phyloP scores from a whole-genome alignment of 345 rosid species.

The Euclidium syriacum region DNA sequence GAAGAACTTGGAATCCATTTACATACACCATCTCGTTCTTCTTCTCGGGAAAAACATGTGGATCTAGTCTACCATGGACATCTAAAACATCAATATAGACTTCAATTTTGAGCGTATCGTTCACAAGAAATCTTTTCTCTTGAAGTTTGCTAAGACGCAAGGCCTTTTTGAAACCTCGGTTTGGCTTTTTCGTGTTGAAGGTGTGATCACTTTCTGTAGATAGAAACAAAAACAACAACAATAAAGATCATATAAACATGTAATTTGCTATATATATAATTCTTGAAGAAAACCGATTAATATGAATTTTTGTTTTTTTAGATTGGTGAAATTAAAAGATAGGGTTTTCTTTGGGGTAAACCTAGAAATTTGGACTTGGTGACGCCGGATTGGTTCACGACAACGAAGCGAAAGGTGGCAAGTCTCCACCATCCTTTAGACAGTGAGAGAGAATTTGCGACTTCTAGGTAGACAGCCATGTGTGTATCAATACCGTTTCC shows the following conservation, averaged over 20 bases:
- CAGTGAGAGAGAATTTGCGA: neutral
- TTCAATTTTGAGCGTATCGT: neutral
- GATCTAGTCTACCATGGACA: neutral
- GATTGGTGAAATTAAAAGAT: neutral
- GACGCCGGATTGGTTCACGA: neutral
- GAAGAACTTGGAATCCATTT: conserved; percentile 5
- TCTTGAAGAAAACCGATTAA: neutral
- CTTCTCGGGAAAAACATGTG: neutral
- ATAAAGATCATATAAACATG: no score
- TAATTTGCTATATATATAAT: no score
- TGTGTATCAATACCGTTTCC: neutral
- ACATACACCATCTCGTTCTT: neutral
- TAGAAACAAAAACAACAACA: no score
- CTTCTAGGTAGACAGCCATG: neutral
- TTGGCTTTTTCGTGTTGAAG: no score
- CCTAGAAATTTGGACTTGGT: neutral
- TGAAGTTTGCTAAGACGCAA: neutral
- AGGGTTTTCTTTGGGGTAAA: no score
- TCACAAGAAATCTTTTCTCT: neutral
- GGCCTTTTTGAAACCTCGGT: neutral
- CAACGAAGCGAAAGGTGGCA: neutral
- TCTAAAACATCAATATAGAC: neutral
- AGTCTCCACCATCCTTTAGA: neutral
- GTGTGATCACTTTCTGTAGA: no score
- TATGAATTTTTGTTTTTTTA: neutral